Evolutionary conservation across 768 basidiomycete genomes (phyloP).

Genomic region (Sarcodon aspratus): DNA sequence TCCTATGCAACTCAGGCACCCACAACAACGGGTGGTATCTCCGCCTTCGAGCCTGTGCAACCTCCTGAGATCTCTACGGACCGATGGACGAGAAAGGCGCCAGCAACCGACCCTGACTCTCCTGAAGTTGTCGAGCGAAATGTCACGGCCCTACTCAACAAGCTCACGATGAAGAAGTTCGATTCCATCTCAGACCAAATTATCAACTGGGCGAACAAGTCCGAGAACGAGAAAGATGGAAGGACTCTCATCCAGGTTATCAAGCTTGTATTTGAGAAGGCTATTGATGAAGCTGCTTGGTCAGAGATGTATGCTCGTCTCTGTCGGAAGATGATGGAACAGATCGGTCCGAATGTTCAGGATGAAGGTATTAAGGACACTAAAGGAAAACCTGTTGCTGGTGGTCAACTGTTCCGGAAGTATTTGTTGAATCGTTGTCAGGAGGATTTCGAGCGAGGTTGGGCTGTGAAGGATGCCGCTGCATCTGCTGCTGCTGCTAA

Average conservation of each 20-base stretch:
- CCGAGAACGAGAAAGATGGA: slow-evolving; percentile 85
- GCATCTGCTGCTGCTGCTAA: slow-evolving; percentile 81
- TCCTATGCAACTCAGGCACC: slow-evolving; percentile 6
- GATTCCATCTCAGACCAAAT: slow-evolving; percentile 94
- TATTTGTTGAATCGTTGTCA: slow-evolving; percentile 95
- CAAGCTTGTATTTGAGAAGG: slow-evolving; percentile 93
- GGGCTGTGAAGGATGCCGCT: slow-evolving; percentile 81
- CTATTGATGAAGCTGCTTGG: slow-evolving; percentile 91
- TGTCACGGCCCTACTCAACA: slow-evolving; percentile 87
- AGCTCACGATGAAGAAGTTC: slow-evolving; percentile 94
- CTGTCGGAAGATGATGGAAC: slow-evolving; percentile 93
- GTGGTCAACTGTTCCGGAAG: slow-evolving; percentile 92
- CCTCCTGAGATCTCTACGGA: slow-evolving; percentile 75
- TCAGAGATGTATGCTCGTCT: slow-evolving; percentile 96
- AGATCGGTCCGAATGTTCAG: slow-evolving; percentile 76
- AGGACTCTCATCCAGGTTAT: slow-evolving; percentile 94
- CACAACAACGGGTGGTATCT: slow-evolving; percentile 24
- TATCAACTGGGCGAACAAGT: slow-evolving; percentile 90
- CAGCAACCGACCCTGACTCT: slow-evolving; percentile 46
- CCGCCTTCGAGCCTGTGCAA: slow-evolving; percentile 51
- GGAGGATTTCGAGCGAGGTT: slow-evolving; percentile 95
- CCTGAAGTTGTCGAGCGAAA: slow-evolving; percentile 88
- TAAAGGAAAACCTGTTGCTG: slow-evolving; percentile 83
- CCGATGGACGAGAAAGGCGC: slow-evolving; percentile 63
- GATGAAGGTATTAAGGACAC: slow-evolving; percentile 76